These are phyloP conservation scores for Phlebopus sp. DNA, from an alignment of 1,284 basidiomycete species.

Conservation along the genomic window DNA sequence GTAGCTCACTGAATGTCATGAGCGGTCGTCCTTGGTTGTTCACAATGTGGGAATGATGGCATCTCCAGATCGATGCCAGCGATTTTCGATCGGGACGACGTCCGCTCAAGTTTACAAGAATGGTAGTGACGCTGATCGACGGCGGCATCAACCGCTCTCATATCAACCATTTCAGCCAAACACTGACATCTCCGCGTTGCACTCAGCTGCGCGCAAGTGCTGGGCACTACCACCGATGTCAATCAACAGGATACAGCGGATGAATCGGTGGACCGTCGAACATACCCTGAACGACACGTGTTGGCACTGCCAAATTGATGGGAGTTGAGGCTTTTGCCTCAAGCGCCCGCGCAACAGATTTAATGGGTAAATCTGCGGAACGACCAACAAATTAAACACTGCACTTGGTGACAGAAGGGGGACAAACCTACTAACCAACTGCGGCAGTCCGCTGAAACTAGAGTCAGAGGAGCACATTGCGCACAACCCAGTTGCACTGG, in stretches of 20 bases:
- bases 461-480: not conserved
- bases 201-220: not conserved
- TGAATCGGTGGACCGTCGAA: not conserved
- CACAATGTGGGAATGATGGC: constrained; percentile 16
- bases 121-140: constrained; percentile 12
- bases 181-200: not conserved
- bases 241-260: not conserved
- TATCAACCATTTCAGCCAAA: not conserved
- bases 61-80: constrained; percentile 24
- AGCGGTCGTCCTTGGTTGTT: constrained; percentile 1
- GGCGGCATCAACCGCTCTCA: not conserved
- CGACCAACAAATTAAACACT: not conserved
- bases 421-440: not conserved
- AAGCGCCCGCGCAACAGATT: not conserved
- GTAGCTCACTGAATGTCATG: not conserved
- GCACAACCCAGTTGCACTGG: constrained; percentile 12
- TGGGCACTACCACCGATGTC: not conserved
- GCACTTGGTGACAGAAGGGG: not conserved
- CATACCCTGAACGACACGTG: not conserved
- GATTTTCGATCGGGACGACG: constrained; percentile 24
- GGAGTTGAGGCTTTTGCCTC: not conserved
- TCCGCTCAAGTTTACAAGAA: constrained; percentile 14
- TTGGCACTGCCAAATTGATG: constrained; percentile 9
- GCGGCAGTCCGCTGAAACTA: not conserved
- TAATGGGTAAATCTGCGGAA: not conserved